Evolutionary conservation across 164 flowering plant genomes (phyloP), one percentile per base, ranked within the genome.

Genomic region (Tetracentron sinense): DNA sequence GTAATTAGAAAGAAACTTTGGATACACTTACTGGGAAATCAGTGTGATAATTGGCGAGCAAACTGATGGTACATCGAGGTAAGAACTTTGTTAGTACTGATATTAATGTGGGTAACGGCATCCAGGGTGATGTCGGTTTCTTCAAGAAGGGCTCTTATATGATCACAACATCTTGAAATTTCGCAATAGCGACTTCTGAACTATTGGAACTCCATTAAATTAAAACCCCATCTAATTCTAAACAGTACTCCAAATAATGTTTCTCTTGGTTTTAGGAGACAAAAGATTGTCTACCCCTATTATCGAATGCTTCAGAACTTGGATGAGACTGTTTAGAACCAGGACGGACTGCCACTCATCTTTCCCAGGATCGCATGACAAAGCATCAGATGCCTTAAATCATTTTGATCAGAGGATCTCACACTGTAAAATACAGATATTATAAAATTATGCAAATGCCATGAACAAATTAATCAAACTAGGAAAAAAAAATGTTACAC

Each of bases 321-420:
- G 94, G 96, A 66, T 78, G 74, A 47, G 51, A 61, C 64, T 84
- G 94, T 7, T 61, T 54, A 6, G 92, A 83, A 27, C 92, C 85
- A 25, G 79, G 71, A 10, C 0, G 61, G n/a, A 89, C 76, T 50
- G 71, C 71, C 77, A 89, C 97, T n/a, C 44, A 61, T 10, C 17
- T 76, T 86, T 59, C 98, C 98, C 74, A 92, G 25, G 33, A 89
- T 66, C 38, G 89, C 91, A 0, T 91, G 92, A 42, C 95, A 92
- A 21, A 92, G 82, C 64, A 92, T 46, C 42, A 90, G 26, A 69
- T 86, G 85, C 49, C 75, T 65, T 10, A 85, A 11, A 14, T 92
- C 95, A 64, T 74, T 73, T 30, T 73, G 74, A 69, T 88, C 95
- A 5, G 79, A 59, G 6, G 70, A 69, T 52, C 51, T 54, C 60